Conservation (phyloP, 768 basidiomycete species). For the Tephrocybe sp. region DNA sequence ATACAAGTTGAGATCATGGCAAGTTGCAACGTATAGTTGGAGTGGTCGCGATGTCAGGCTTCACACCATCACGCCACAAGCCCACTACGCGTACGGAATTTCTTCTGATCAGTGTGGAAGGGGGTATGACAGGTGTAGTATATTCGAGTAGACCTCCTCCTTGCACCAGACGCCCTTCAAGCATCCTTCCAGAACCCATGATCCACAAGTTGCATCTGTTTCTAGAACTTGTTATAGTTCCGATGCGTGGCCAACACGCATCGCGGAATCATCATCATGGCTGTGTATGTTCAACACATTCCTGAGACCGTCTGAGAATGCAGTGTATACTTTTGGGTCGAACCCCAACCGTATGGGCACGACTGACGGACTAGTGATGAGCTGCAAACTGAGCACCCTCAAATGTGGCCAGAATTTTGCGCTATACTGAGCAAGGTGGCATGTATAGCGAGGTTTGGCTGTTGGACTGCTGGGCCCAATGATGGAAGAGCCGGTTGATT, state of each 20-base stretch:
- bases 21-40: not conserved
- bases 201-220: constrained; percentile 12
- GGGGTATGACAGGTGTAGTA: not conserved
- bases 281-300: constrained; percentile 7
- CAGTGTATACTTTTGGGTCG: not conserved
- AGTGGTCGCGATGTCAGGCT: not conserved
- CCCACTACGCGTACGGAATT: constrained; percentile 1
- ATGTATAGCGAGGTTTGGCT: too few relatives aligned
- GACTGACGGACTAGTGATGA: too few relatives aligned
- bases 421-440: not conserved
- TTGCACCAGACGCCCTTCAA: not conserved
- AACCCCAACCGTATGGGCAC: not conserved
- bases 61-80: not conserved
- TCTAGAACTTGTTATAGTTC: constrained; percentile 13
- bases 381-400: too few relatives aligned
- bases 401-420: not conserved
- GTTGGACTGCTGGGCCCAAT: too few relatives aligned
- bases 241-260: constrained; percentile 1
- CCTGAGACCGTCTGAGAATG: constrained; percentile 6
- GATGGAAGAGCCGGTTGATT: too few relatives aligned
- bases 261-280: constrained; percentile 11
- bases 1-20: not conserved
- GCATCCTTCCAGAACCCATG: constrained; percentile 10
- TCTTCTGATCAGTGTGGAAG: not conserved
- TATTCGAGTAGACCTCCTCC: not conserved